phyloP scores from a whole-genome alignment of 2,329 filamentous ascomycete genomes.

The Pseudocercospora musae region DNA sequence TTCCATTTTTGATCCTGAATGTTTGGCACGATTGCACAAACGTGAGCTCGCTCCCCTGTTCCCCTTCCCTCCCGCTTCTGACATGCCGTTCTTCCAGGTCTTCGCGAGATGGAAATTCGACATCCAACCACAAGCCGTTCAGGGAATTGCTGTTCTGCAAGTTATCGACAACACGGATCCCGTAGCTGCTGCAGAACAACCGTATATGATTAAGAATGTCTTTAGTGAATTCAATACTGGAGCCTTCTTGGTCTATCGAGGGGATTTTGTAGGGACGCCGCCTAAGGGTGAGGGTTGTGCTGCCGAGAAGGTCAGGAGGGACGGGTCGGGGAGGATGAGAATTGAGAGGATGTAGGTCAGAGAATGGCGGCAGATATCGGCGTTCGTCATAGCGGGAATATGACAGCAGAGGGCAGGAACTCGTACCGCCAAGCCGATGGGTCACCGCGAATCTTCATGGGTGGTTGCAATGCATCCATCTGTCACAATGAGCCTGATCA shows the following conservation, averaged over 20 bases:
- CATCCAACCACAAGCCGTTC: slow-evolving; percentile 23
- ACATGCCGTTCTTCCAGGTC: too few relatives aligned
- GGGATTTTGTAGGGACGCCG: background rate
- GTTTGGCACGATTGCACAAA: slow-evolving; percentile 28
- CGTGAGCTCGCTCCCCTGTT: too few relatives aligned
- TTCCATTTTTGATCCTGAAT: slow-evolving; percentile 28
- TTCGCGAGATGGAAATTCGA: slow-evolving; percentile 28
- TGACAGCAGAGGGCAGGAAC: background rate
- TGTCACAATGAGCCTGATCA: background rate
- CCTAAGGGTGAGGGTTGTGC: background rate
- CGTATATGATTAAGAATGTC: slow-evolving; percentile 27
- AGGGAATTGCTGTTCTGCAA: slow-evolving; percentile 24
- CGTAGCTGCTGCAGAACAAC: slow-evolving; percentile 9
- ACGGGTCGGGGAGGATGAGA: background rate
- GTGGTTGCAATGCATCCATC: background rate
- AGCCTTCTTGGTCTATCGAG: slow-evolving; percentile 12
- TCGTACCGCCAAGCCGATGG: too few relatives aligned
- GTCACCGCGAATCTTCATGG: background rate
- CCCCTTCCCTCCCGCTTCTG: too few relatives aligned
- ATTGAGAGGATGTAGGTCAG: background rate
- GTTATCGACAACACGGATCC: background rate
- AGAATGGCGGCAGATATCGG: too few relatives aligned
- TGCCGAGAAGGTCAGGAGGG: background rate
- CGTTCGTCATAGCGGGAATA: background rate
- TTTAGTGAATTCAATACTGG: slow-evolving; percentile 29